phyloP scores from a whole-genome alignment of 2,329 filamentous ascomycete genomes.

The Hypoxylon sp. region DNA sequence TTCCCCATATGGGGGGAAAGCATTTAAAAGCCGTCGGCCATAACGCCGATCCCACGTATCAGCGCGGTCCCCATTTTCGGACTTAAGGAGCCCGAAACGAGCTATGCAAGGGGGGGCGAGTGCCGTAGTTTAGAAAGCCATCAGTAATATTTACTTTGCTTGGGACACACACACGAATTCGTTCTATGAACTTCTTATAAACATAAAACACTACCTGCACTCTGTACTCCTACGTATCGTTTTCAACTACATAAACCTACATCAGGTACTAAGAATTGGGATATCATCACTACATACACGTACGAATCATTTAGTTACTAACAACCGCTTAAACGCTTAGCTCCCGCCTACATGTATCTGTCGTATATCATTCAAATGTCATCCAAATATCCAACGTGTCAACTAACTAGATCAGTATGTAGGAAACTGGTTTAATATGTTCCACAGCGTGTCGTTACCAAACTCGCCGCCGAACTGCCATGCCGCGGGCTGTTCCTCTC shows the following conservation, averaged over 20 bases:
- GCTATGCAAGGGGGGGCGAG: background rate
- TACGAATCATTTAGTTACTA: constrained; percentile 10
- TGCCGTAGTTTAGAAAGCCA: background rate
- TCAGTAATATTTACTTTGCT: background rate
- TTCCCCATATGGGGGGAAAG: background rate
- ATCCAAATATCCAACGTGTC: constrained; percentile 14
- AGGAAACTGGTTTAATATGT: constrained; percentile 67
- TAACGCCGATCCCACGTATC: constrained; percentile 7
- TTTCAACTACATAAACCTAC: background rate
- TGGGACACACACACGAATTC: background rate
- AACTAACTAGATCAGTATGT: constrained; percentile 43
- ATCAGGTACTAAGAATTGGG: background rate
- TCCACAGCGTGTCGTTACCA: constrained; percentile 70
- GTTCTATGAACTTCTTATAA: background rate
- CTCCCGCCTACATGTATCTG: constrained; percentile 11
- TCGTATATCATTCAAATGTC: constrained; percentile 21
- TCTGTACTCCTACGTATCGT: background rate
- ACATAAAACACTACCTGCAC: background rate
- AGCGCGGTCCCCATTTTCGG: constrained; percentile 12
- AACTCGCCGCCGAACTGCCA: constrained; percentile 71
- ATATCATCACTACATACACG: constrained; percentile 12
- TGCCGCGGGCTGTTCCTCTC: constrained; percentile 48
- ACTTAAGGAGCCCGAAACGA: constrained; percentile 7
- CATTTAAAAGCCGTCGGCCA: constrained; percentile 26
- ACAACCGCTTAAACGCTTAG: constrained; percentile 1